Evolutionary conservation across 305 asterid genomes (phyloP).

Genomic region (Fraxinus albicans): DNA sequence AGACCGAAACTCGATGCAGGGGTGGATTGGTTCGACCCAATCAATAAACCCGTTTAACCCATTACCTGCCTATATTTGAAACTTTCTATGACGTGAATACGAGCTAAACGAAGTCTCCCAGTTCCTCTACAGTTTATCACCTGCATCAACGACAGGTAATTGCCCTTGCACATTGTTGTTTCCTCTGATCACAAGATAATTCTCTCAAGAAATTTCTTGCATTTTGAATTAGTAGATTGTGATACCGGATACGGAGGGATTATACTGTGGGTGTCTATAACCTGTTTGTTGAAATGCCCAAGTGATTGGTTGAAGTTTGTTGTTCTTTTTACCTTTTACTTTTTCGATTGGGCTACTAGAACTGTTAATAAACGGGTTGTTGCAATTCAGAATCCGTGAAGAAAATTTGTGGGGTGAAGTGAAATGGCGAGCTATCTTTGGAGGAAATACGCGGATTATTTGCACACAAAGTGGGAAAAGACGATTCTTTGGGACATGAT

Average conservation of each 20-base stretch:
- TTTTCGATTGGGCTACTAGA: not conserved
- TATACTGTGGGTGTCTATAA: not conserved
- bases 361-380: not conserved
- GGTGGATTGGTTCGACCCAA: not conserved
- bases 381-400: conserved; percentile 16
- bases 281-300: conserved; percentile 23
- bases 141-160: not conserved
- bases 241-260: not conserved
- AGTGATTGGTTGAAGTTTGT: not conserved
- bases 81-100: too few relatives aligned
- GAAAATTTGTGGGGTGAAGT: conserved; percentile 6
- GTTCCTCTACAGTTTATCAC: not conserved
- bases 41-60: not conserved
- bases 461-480: conserved; percentile 69
- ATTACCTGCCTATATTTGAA: too few relatives aligned
- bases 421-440: conserved; percentile 66
- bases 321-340: not conserved
- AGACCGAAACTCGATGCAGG: not conserved
- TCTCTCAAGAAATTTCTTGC: not conserved
- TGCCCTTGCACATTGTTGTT: not conserved
- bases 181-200: not conserved
- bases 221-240: not conserved
- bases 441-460: conserved; percentile 82
- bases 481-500: conserved; percentile 86
- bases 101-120: not conserved